Base-by-base conservation (phyloP, 768 basidiomycete species). In the Trametes elegans region DNA sequence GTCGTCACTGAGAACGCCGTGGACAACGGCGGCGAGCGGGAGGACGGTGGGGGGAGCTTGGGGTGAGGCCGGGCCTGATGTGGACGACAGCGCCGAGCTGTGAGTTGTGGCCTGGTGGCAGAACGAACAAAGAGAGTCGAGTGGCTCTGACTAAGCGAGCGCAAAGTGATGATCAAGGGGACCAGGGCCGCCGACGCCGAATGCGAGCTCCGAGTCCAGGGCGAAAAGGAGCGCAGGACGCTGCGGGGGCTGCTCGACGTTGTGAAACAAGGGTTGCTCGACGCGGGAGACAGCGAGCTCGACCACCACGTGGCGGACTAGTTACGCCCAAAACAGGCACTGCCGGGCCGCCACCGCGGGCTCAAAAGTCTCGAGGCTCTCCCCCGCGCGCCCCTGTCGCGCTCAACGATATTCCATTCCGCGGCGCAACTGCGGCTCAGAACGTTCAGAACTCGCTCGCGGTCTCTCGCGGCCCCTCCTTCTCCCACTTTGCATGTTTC, bases 101-200 rank as follows among this genome's bases (percentile, higher is more conserved):
- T 36, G 23, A 27, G 39, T 52, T n/a, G n/a, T n/a, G n/a, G n/a
- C n/a, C n/a, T n/a, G 42, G 56, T 40, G 35, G 38, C 29, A 53
- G 34, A 59, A n/a, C n/a, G n/a, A 49, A 54, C 41, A 50, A 49
- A 46, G 53, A 49, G 57, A 32, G 57, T n/a, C 29, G 19, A 32
- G 40, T 43, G 24, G 51, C 29, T 16, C 52, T 58, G 41, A 58
- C 57, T 53, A 49, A 59, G 57, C 57, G 52, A 48, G 45, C 39
- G 19, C 39, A 34, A 38, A 29, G 11, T 39, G 44, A 49, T 51
- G 43, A 40, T 40, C 16, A 35, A 39, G 49, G 32, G 29, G 18
- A 28, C 26, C 23, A 13, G 8, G 34, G n/a, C 36, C 42, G 41
- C 29, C n/a, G 29, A 5, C 11, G 31, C 23, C 21, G 28, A n/a